phyloP scores from a whole-genome alignment of 495 filamentous ascomycete genomes.

The Diplogelasinospora grovesii region DNA sequence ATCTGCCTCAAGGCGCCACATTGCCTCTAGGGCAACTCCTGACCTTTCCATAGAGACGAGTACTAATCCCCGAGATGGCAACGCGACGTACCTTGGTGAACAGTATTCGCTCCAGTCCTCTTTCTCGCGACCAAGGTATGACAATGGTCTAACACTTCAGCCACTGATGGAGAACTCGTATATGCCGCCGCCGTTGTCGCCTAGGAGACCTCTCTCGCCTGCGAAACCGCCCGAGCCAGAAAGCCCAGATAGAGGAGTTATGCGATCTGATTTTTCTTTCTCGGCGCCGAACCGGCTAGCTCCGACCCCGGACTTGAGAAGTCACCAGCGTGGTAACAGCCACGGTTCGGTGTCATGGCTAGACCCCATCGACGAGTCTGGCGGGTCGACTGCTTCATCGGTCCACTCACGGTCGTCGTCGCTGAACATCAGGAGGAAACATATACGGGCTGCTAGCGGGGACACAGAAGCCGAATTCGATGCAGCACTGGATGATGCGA shows the following conservation, averaged over 20 bases:
- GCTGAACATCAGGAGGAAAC: constrained; percentile 57
- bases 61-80: constrained; percentile 14
- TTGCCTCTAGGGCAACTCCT: constrained; percentile 5
- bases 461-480: constrained; percentile 90
- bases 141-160: constrained; percentile 34
- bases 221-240: constrained; percentile 22
- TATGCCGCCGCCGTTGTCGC: constrained; percentile 63
- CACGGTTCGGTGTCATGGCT: constrained; percentile 87
- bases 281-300: constrained; percentile 26
- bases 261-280: constrained; percentile 37
- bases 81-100: constrained; percentile 14
- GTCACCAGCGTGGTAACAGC: constrained; percentile 52
- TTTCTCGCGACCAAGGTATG: constrained; percentile 39
- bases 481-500: constrained; percentile 88
- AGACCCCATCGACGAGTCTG: constrained; percentile 94
- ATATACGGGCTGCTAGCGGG: constrained; percentile 59
- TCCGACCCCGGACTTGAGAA: constrained; percentile 19
- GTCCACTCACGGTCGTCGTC: constrained; percentile 73
- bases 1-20: constrained; percentile 9
- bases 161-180: constrained; percentile 41
- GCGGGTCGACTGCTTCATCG: constrained; percentile 72
- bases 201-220: constrained; percentile 41
- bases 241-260: constrained; percentile 29
- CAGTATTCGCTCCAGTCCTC: constrained; percentile 39
- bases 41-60: constrained; percentile 12